A percentile compares a stretch with the other conserved stretches of the same genome.
Evolutionary conservation across 2,329 filamentous ascomycete genomes (phyloP).

Genomic region (Ploettnerulaceae sp.): DNA sequence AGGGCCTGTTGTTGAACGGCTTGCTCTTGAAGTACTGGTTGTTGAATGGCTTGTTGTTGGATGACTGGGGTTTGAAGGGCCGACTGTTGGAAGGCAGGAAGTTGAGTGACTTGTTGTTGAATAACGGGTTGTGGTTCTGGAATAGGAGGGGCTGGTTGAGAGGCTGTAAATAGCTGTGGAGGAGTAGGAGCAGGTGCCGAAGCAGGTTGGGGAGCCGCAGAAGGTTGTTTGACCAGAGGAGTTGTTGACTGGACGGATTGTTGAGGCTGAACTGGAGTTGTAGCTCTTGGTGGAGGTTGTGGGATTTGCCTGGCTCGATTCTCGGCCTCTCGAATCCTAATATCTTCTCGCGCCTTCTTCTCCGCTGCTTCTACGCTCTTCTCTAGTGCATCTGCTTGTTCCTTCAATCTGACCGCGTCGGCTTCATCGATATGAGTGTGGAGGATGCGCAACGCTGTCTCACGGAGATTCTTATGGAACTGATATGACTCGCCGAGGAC

Average conservation of each 20-base stretch:
- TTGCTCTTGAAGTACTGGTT: too few species aligned
- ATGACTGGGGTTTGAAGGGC: not conserved
- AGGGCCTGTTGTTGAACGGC: not conserved
- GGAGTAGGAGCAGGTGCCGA: not conserved
- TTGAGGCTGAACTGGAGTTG: constrained; percentile 19
- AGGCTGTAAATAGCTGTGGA: not conserved
- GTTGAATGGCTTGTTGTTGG: not conserved
- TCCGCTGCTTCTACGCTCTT: constrained; percentile 1
- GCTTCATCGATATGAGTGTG: constrained; percentile 31
- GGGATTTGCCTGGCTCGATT: constrained; percentile 33
- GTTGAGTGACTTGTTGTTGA: not conserved
- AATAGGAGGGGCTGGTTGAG: not conserved
- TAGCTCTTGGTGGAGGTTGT: constrained; percentile 20
- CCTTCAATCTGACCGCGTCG: constrained; percentile 29
- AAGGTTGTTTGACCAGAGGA: not conserved
- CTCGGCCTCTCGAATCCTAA: constrained; percentile 45
- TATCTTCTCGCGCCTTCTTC: constrained; percentile 43
- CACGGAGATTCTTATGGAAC: not conserved
- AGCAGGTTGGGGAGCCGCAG: not conserved
- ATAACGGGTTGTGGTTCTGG: not conserved
- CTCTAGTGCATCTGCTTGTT: constrained; percentile 2
- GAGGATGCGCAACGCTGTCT: constrained; percentile 1
- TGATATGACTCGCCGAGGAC: not conserved
- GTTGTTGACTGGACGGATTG: constrained; percentile 2
- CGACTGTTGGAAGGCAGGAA: not conserved